Percentiles rank a stretch among this genome's conserved stretches.
Conservation (phyloP, 371 early-diverging fungal genomes). For the Basidiobolus meristosporus region DNA sequence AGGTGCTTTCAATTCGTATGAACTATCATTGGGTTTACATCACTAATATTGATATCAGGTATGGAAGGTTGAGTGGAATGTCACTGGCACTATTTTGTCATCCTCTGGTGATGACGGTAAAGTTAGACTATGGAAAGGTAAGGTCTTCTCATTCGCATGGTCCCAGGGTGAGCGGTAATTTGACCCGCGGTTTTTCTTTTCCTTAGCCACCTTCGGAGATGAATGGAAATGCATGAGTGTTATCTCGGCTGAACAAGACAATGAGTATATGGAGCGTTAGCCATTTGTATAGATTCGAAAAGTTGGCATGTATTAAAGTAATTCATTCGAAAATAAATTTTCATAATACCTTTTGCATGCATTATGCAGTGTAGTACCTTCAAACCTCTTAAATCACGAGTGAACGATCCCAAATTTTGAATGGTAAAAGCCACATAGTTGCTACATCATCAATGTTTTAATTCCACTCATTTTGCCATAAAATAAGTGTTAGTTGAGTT, state of each 20-base stretch:
- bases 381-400: no score
- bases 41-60: constrained; percentile 17
- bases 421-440: no score
- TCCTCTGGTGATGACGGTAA: constrained; percentile 86
- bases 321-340: no score
- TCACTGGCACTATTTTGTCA: constrained; percentile 76
- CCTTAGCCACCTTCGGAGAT: constrained; percentile 26
- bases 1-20: constrained; percentile 12
- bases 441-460: no score
- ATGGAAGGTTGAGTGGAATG: constrained; percentile 86
- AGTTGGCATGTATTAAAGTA: no score
- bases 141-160: not conserved
- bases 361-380: no score
- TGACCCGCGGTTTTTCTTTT: constrained; percentile 1
- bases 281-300: not conserved
- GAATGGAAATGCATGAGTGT: constrained; percentile 50
- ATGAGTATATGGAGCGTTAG: not conserved
- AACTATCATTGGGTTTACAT: not conserved
- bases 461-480: no score
- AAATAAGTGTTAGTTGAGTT: no score
- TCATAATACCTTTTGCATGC: no score
- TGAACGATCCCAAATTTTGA: no score
- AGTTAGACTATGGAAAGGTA: constrained; percentile 67
- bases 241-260: constrained; percentile 17
- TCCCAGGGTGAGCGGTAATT: not conserved